These are phyloP conservation scores for Pichia nanzhaoensis DNA, from an alignment of 805 yeast species.

Conservation along the genomic window DNA sequence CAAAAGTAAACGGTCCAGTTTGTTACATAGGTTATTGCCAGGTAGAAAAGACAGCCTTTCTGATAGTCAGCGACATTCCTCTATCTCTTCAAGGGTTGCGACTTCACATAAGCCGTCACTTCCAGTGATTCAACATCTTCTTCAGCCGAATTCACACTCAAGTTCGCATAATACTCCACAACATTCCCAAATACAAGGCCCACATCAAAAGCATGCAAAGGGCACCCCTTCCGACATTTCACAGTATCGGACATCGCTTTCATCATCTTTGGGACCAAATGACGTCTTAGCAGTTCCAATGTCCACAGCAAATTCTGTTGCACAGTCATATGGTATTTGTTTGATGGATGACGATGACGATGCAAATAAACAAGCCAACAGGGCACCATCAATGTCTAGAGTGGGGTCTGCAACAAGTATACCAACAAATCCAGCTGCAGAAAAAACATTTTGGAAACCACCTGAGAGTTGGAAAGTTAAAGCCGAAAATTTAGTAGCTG, in stretches of 20 bases:
- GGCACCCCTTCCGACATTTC: too few species aligned
- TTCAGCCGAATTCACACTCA: too few species aligned
- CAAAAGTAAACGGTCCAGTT: conserved; percentile 19
- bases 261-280: not conserved
- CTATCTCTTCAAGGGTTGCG: conserved; percentile 5
- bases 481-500: conserved; percentile 12
- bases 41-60: conserved; percentile 23
- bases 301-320: conserved; percentile 12
- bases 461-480: conserved; percentile 62
- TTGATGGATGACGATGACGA: conserved; percentile 20
- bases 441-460: conserved; percentile 38
- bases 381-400: conserved; percentile 20
- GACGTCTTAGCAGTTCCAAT: conserved; percentile 12
- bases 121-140: not conserved
- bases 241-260: too few species aligned
- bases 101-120: not conserved
- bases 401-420: conserved; percentile 21
- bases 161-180: too few species aligned
- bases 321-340: conserved; percentile 20
- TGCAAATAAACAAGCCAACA: conserved; percentile 16
- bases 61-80: not conserved
- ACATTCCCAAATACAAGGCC: too few species aligned
- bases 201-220: too few species aligned
- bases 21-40: conserved; percentile 23
- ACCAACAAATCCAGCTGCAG: conserved; percentile 6